Base-by-base conservation (phyloP, 768 basidiomycete species). In the Auricularia auricula-judae region DNA sequence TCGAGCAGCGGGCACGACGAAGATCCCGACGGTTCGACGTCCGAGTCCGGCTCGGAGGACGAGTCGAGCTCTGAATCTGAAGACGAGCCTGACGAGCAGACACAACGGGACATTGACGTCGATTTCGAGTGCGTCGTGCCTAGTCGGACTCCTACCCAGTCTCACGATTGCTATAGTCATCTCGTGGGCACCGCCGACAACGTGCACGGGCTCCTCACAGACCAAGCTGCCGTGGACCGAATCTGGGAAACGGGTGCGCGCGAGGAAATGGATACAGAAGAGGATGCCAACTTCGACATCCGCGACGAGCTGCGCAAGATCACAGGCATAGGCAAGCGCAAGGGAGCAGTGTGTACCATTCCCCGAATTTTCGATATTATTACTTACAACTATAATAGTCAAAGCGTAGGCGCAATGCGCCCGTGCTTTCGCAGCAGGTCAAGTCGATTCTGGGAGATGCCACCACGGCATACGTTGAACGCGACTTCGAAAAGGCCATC, bases 381-480 rank as follows among this genome's bases (percentile, higher is more conserved):
- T 36, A 36, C 53, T 62, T 65, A 16, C 29, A 56, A 33, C 42
- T 54, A 43, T 36, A 43, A 36, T 64, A 72, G 71, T 70, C 69
- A 10, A 71, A 83, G 75, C 80, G 80, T 72, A 77, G 79, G 63
- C 76, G 81, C 3, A 87, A 86, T 0, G 82, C 54, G 36, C 66
- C 86, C 1, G 73, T 75, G 0, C 78, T 90, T 14, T 91, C 89
- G 1, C 85, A 83, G 42, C 85, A 90, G 74, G 88, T 89, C 12
- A 81, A 81, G 62, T 78, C 83, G 0, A 76, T 96, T 18, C 85
- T 98, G 62, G 92, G 93, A 34, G 85, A 88, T 63, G 95, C 91
- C 23, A 95, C 94, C 71, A 85, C 89, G 70, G 88, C 89, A 2
- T 97, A 91, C 73, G 84, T 95, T 61, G 84, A 88, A 69, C 83